Conservation (phyloP, 148 eudicot genomes). For the Cornus suecica region DNA sequence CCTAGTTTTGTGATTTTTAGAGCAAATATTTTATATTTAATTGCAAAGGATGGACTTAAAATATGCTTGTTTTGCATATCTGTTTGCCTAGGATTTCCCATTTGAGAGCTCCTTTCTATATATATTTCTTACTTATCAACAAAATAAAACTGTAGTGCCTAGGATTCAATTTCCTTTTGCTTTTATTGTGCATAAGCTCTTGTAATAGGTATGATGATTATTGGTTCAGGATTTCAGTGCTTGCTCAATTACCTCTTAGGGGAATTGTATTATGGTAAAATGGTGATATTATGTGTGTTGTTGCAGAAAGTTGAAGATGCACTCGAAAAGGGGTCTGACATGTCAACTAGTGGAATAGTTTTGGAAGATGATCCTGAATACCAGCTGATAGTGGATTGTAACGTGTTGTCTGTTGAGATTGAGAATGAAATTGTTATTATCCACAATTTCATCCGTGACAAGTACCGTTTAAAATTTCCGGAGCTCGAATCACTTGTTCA, state of each 20-base stretch:
- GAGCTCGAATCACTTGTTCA: constrained; percentile 98
- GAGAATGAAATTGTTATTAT: constrained; percentile 86
- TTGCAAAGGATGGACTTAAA: background rate
- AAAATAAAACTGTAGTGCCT: too few species aligned
- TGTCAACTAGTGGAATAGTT: constrained; percentile 56
- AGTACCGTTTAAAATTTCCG: constrained; percentile 87
- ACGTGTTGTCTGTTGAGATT: constrained; percentile 83
- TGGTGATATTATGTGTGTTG: constrained; percentile 11
- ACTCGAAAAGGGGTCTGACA: constrained; percentile 58
- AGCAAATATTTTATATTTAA: background rate
- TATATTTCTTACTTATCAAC: too few species aligned
- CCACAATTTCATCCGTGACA: constrained; percentile 92
- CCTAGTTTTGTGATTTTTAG: background rate
- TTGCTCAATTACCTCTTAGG: background rate
- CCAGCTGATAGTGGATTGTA: constrained; percentile 89
- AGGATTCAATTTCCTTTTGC: background rate
- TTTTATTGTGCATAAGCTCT: background rate
- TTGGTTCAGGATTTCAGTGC: background rate
- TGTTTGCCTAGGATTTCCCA: too few species aligned
- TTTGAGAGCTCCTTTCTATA: too few species aligned
- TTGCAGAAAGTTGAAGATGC: constrained; percentile 89
- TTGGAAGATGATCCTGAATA: constrained; percentile 92
- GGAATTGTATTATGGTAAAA: background rate
- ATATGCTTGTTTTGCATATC: background rate
- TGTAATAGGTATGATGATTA: background rate